Base-by-base conservation (phyloP, 2,329 filamentous ascomycete species). In the Zalaria sp. region DNA sequence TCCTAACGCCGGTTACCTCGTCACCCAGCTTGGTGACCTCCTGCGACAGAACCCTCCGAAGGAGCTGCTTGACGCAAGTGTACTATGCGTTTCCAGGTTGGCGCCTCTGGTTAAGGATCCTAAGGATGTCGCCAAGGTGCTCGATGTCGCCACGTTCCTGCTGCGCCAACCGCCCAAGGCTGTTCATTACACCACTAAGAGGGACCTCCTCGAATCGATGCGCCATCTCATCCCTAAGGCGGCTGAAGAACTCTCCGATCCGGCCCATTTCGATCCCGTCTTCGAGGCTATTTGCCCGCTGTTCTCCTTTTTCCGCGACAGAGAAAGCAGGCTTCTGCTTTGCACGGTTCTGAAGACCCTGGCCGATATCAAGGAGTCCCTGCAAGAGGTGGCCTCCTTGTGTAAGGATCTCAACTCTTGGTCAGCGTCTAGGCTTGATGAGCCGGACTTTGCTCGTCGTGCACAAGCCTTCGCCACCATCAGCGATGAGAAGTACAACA, bases 261-360 rank as follows among this genome's bases (percentile, higher is more conserved):
- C 73, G 31, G 75, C 93, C 1, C 18, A 18, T 18, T 75, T 75
- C 38, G 64, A 71, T 36, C 70, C 73, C 31, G 75, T 93, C 1
- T 93, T 83, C 56, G 68, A 76, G 37, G 84, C 84, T 0, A 63
- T 91, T 6, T 81, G 83, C 3, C 79, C 83, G 0, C 72, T 96
- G 29, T 96, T 94, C 56, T 83, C 85, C 42, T 94, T 88, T 57
- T 89, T 96, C 66, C 84, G 79, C 51, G 88, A 96, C 58, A 73
- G 79, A 35, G 66, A 75, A 35, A 93, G 86, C 54, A 75, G 91
- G 42, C 70, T 79, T 47, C 71, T 84, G 1, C 64, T 96, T 27
- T 83, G 82, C 10, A 71, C 78, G 36, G 81, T 93, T 3, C 64
- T 96, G 5, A 61, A 70, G 9, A 79, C 81, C 11, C 78, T 94